A percentile compares a stretch with the other conserved stretches of the same genome.
Conservation (phyloP, 2,329 filamentous ascomycete genomes). For the Coleophoma crateriformis region DNA sequence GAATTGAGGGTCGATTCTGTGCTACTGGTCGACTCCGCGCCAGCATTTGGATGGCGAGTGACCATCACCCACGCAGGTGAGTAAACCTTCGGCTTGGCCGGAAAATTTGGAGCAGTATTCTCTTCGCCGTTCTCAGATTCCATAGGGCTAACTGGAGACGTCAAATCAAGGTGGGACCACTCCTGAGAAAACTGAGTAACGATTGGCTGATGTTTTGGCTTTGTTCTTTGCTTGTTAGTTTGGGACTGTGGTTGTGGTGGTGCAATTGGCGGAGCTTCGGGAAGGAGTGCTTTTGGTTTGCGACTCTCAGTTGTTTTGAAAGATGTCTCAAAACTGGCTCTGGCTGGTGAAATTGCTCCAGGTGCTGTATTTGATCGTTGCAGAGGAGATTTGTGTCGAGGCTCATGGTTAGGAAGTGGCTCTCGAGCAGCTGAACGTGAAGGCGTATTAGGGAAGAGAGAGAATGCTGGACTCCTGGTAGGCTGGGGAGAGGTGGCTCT, state of each 20-base stretch:
- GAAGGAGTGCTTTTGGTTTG: slow-evolving; percentile 10
- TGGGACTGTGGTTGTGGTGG: neutral
- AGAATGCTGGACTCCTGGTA: slow-evolving; percentile 37
- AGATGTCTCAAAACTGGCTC: slow-evolving; percentile 18
- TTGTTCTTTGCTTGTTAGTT: neutral
- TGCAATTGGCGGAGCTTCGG: slow-evolving; percentile 3
- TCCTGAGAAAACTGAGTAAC: neutral
- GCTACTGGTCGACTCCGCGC: neutral
- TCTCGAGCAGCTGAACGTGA: slow-evolving; percentile 11
- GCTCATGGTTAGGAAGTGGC: slow-evolving; percentile 3
- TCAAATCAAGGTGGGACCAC: neutral
- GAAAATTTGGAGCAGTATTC: neutral
- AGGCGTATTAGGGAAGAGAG: slow-evolving; percentile 29
- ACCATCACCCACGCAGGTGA: neutral
- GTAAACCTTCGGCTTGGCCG: neutral
- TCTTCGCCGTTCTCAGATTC: neutral
- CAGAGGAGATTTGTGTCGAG: slow-evolving; percentile 10
- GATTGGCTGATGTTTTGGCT: neutral
- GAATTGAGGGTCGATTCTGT: neutral
- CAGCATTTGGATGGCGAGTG: neutral
- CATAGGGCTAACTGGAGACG: neutral
- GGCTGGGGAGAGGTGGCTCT: slow-evolving; percentile 45
- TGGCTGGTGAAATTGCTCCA: slow-evolving; percentile 41
- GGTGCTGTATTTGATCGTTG: slow-evolving; percentile 51
- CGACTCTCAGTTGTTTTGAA: slow-evolving; percentile 11